A percentile compares a stretch with the other conserved stretches of the same genome.
phyloP scores from a whole-genome alignment of 768 basidiomycete species.

The Hemileccinum impolitum region DNA sequence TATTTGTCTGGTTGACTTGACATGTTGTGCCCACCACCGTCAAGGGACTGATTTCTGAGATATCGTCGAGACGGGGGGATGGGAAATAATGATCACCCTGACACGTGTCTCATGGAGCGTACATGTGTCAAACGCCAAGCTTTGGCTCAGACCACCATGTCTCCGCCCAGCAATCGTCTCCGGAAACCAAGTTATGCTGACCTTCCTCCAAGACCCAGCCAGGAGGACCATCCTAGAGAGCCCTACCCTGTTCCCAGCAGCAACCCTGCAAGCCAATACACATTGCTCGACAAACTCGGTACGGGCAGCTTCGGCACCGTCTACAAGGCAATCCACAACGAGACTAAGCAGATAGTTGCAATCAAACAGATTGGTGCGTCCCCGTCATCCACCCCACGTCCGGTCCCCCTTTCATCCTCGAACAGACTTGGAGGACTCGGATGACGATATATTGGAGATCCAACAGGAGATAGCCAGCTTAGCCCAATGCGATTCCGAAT shows the following conservation, averaged over 20 bases:
- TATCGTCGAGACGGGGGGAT: neutral
- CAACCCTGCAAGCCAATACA: conserved; percentile 89
- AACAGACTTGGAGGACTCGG: conserved; percentile 92
- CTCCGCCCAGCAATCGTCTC: conserved; percentile 36
- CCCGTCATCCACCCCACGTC: conserved; percentile 8
- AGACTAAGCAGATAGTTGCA: conserved; percentile 91
- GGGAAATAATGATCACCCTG: conserved; percentile 6
- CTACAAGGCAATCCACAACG: conserved; percentile 96
- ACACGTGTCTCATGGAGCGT: conserved; percentile 27
- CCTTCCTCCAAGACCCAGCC: conserved; percentile 40
- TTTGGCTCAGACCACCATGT: conserved; percentile 39
- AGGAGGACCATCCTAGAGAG: conserved; percentile 45
- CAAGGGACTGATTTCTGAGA: conserved; percentile 1
- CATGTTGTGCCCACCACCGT: conserved; percentile 32
- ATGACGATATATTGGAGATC: conserved; percentile 98
- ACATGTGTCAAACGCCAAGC: conserved; percentile 17
- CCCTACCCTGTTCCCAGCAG: conserved; percentile 69
- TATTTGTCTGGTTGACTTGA: conserved; percentile 34
- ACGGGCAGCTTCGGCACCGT: conserved; percentile 96
- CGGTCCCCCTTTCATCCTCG: neutral
- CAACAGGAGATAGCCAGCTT: conserved; percentile 98
- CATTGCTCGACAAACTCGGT: conserved; percentile 92
- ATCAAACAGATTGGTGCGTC: conserved; percentile 94
- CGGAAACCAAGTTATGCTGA: conserved; percentile 39
- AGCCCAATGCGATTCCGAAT: conserved; percentile 93